Evolutionary conservation across 805 yeast species (phyloP).

Genomic region (Metschnikowia koreensis): DNA sequence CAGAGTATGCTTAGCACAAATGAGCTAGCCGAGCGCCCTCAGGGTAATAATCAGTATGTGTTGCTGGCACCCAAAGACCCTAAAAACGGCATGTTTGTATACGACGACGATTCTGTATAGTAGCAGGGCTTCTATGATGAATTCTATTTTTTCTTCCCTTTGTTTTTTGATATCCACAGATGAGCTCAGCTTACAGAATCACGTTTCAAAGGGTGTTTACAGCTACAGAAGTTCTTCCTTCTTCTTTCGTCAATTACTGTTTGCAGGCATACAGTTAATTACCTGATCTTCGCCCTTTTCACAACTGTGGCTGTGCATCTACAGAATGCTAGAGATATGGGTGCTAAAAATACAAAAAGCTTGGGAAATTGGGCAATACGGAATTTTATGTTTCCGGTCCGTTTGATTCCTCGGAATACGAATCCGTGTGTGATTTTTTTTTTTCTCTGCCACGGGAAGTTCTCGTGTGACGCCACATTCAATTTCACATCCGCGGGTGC

Average conservation of each 20-base stretch:
- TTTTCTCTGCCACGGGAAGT: not conserved
- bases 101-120: conserved; percentile 57
- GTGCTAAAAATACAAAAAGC: too few species aligned
- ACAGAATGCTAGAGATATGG: too few species aligned
- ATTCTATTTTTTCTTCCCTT: not conserved
- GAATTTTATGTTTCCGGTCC: not conserved
- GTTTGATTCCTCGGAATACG: not conserved
- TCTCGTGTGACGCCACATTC: not conserved
- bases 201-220: too few species aligned
- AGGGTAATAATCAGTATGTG: conserved; percentile 52
- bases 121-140: too few species aligned
- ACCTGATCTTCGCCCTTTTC: too few species aligned
- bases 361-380: too few species aligned
- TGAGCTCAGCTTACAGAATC: too few species aligned
- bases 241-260: too few species aligned
- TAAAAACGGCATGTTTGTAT: conserved; percentile 44
- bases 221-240: too few species aligned
- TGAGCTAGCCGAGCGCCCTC: conserved; percentile 48
- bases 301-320: too few species aligned
- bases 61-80: conserved; percentile 59
- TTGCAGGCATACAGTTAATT: too few species aligned
- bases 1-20: conserved; percentile 65
- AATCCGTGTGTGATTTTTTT: not conserved
- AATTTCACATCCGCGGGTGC: not conserved
- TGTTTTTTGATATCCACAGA: not conserved